Conservation (phyloP, 1,284 basidiomycete genomes). For the Fistulinella staudtii region DNA sequence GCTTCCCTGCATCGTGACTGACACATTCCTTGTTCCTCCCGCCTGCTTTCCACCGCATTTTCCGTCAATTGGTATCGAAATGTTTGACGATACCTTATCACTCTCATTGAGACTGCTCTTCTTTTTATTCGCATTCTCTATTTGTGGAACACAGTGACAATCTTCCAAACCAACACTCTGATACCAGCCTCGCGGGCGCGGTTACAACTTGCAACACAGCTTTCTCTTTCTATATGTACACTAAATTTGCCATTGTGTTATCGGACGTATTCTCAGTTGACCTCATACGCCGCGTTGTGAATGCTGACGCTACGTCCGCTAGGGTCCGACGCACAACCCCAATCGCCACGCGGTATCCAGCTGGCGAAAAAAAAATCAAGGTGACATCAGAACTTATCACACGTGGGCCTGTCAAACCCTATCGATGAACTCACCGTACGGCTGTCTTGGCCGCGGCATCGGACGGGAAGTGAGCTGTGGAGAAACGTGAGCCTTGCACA, state of each 20-base stretch:
- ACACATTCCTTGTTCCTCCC: slow-evolving; percentile 30
- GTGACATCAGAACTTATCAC: slow-evolving; percentile 8
- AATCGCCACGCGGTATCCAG: slow-evolving; percentile 93
- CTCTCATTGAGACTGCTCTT: slow-evolving; percentile 28
- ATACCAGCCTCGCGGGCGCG: slow-evolving; percentile 26
- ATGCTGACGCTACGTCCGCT: slow-evolving; percentile 94
- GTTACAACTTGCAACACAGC: slow-evolving; percentile 11
- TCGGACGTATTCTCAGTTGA: slow-evolving; percentile 8
- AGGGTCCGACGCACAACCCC: slow-evolving; percentile 94
- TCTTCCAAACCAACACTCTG: slow-evolving; percentile 28
- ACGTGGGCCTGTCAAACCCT: slow-evolving; percentile 7
- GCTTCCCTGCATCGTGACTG: slow-evolving; percentile 26
- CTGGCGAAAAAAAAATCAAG: slow-evolving; percentile 41
- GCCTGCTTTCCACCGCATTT: slow-evolving; percentile 22
- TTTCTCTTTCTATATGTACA: slow-evolving; percentile 24
- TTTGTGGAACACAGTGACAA: slow-evolving; percentile 35
- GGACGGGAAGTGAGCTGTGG: slow-evolving; percentile 72
- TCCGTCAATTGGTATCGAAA: slow-evolving; percentile 26
- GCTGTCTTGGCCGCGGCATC: slow-evolving; percentile 90
- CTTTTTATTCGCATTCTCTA: slow-evolving; percentile 36
- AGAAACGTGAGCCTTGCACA: slow-evolving; percentile 6
- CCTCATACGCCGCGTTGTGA: slow-evolving; percentile 86
- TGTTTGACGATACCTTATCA: slow-evolving; percentile 35
- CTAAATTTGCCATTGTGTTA: slow-evolving; percentile 13
- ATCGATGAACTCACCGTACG: slow-evolving; percentile 59